phyloP scores from a whole-genome alignment of 2,329 filamentous ascomycete genomes.

The Podosphaera aphanis region DNA sequence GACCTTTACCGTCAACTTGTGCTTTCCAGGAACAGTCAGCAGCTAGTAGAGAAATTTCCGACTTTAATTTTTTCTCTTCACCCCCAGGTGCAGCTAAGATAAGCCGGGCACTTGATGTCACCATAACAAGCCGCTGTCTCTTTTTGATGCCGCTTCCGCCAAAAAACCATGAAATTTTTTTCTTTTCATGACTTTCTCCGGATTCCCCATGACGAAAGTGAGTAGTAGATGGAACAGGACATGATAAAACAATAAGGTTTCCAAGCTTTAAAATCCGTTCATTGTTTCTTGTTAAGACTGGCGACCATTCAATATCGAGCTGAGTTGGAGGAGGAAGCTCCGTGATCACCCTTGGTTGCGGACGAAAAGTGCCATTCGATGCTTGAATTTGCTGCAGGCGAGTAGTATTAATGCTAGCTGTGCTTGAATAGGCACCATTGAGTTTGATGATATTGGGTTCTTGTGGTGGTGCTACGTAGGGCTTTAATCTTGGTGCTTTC shows the following conservation, averaged over 20 bases:
- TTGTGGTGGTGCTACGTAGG: conserved; percentile 55
- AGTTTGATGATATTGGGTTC: conserved; percentile 55
- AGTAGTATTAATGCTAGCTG: conserved; percentile 11
- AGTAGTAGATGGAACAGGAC: conserved; percentile 52
- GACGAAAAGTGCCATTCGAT: conserved; percentile 23
- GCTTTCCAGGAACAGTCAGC: conserved; percentile 58
- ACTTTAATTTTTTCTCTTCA: conserved; percentile 86
- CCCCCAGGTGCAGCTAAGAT: conserved; percentile 78
- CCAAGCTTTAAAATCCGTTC: conserved; percentile 88
- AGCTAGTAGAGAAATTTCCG: conserved; percentile 64
- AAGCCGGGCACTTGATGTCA: conserved; percentile 76
- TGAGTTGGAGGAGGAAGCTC: conserved; percentile 92
- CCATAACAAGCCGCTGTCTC: conserved; percentile 75
- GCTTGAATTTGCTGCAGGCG: conserved; percentile 16
- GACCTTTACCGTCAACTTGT: conserved; percentile 65
- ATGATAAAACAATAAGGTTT: conserved; percentile 64
- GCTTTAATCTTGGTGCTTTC: conserved; percentile 67
- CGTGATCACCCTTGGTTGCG: conserved; percentile 65
- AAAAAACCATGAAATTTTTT: conserved; percentile 85
- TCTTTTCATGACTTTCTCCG: conserved; percentile 59
- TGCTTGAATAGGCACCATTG: conserved; percentile 24
- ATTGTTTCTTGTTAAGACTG: conserved; percentile 71
- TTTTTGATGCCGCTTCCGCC: conserved; percentile 80
- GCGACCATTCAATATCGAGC: conserved; percentile 95
- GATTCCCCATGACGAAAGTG: conserved; percentile 43